phyloP scores from a whole-genome alignment of 2,329 filamentous ascomycete genomes.

The Coniochaeta sp. region DNA sequence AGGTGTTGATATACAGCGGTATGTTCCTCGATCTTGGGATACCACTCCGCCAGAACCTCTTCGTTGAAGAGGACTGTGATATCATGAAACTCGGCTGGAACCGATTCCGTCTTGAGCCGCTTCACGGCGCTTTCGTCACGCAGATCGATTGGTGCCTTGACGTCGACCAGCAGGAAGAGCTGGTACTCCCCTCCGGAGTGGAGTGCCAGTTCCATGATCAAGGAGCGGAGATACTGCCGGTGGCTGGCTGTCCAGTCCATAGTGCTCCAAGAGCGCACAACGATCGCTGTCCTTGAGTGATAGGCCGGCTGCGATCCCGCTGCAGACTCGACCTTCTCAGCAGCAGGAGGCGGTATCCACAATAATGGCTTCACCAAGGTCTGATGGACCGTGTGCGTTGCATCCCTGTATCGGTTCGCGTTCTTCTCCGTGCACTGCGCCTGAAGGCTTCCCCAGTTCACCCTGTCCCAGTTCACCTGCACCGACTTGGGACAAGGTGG shows the following conservation, averaged over 20 bases:
- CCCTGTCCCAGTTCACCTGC: conserved; percentile 47
- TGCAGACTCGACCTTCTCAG: not conserved
- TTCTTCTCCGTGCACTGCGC: conserved; percentile 59
- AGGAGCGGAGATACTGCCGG: conserved; percentile 66
- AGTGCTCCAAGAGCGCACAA: conserved; percentile 67
- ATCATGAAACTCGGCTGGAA: conserved; percentile 41
- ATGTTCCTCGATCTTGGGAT: conserved; percentile 61
- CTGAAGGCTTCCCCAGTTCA: conserved; percentile 66
- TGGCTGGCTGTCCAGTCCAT: conserved; percentile 72
- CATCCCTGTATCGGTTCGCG: conserved; percentile 45
- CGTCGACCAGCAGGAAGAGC: conserved; percentile 70
- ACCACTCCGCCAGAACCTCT: conserved; percentile 66
- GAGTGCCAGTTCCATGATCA: conserved; percentile 68
- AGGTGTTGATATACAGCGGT: conserved; percentile 50
- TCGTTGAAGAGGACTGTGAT: conserved; percentile 70
- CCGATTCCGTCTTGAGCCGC: conserved; percentile 40
- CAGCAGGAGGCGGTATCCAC: not conserved
- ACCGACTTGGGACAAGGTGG: not conserved
- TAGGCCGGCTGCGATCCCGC: not conserved
- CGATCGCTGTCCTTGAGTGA: conserved; percentile 2
- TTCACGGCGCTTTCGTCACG: conserved; percentile 52
- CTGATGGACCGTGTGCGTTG: not conserved
- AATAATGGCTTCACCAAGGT: not conserved
- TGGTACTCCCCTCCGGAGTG: conserved; percentile 73
- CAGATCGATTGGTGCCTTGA: conserved; percentile 54